Percentiles rank a stretch among this genome's conserved stretches.
Evolutionary conservation across 805 yeast genomes (phyloP).

Genomic region (Candida peoriensis): DNA sequence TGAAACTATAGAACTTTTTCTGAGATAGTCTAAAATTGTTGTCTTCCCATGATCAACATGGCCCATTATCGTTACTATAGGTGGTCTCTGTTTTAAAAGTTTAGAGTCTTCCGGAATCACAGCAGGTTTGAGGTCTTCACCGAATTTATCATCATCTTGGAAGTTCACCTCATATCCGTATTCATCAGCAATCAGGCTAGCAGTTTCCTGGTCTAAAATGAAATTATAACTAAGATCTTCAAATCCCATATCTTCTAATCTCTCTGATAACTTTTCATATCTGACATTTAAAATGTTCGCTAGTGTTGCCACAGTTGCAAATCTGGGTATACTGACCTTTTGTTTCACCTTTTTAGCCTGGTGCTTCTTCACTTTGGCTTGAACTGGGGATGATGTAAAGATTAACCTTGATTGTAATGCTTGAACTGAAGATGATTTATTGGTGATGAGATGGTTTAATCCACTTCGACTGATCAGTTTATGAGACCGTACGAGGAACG

Average conservation of each 20-base stretch:
- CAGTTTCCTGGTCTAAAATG: conserved; percentile 82
- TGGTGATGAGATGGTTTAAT: too few relatives aligned
- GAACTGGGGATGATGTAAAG: neutral
- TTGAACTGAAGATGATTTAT: too few relatives aligned
- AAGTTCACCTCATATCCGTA: conserved; percentile 60
- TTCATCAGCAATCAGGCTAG: conserved; percentile 83
- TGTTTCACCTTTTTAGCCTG: conserved; percentile 6
- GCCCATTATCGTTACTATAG: conserved; percentile 97
- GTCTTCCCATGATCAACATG: conserved; percentile 99
- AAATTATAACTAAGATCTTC: conserved; percentile 63
- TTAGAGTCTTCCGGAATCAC: conserved; percentile 39
- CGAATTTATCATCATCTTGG: conserved; percentile 16
- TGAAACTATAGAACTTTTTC: conserved; percentile 79
- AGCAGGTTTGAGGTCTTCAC: conserved; percentile 51
- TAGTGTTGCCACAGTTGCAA: conserved; percentile 72
- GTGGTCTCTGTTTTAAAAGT: conserved; percentile 66
- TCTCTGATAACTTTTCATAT: conserved; percentile 51
- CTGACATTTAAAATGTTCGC: conserved; percentile 68
- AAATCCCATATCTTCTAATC: conserved; percentile 67
- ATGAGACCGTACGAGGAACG: too few relatives aligned
- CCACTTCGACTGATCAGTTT: too few relatives aligned
- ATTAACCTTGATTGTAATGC: too few relatives aligned
- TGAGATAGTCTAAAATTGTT: conserved; percentile 78
- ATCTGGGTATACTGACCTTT: conserved; percentile 55
- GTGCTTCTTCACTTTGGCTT: conserved; percentile 1